These are phyloP conservation scores for Anisogramma anomala DNA, from an alignment of 2,329 filamentous ascomycete genomes.

Conservation along the genomic window DNA sequence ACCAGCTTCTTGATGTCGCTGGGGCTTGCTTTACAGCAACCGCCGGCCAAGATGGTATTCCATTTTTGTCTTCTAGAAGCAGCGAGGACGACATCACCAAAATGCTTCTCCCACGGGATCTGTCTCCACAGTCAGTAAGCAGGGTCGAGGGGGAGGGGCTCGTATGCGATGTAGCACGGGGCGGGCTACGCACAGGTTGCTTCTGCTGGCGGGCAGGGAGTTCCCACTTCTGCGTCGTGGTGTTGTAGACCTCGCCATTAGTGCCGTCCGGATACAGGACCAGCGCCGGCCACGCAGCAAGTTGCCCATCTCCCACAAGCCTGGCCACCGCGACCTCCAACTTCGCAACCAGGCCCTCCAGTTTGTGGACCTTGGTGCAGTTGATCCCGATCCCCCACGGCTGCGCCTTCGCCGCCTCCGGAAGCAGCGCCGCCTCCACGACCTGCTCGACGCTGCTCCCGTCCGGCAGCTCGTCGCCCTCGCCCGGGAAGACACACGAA, in stretches of 20 bases:
- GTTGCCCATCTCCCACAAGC: constrained; percentile 25
- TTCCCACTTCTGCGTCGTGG: constrained; percentile 49
- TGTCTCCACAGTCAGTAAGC: constrained; percentile 9
- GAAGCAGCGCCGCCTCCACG: constrained; percentile 27
- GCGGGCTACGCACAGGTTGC: constrained; percentile 17
- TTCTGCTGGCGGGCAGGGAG: constrained; percentile 22
- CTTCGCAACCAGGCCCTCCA: constrained; percentile 41
- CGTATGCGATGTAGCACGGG: not conserved
- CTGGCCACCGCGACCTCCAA: constrained; percentile 38
- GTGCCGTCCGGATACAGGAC: constrained; percentile 60
- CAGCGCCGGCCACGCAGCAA: constrained; percentile 37
- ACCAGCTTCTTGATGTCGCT: constrained; percentile 16
- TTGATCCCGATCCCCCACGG: constrained; percentile 59
- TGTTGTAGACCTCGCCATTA: constrained; percentile 56
- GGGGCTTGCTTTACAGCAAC: constrained; percentile 39
- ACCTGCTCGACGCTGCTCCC: constrained; percentile 36
- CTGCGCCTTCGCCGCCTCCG: constrained; percentile 15
- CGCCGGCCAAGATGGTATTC: constrained; percentile 37
- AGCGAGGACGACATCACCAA: constrained; percentile 29
- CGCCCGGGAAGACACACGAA: constrained; percentile 48
- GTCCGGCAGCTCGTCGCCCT: constrained; percentile 43
- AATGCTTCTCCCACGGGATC: constrained; percentile 34
- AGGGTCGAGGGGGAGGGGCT: not conserved
- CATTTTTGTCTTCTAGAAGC: constrained; percentile 29
- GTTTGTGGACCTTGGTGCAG: constrained; percentile 54